Base-by-base conservation (phyloP, 2,329 filamentous ascomycete species). In the Colletotrichum orbiculare region DNA sequence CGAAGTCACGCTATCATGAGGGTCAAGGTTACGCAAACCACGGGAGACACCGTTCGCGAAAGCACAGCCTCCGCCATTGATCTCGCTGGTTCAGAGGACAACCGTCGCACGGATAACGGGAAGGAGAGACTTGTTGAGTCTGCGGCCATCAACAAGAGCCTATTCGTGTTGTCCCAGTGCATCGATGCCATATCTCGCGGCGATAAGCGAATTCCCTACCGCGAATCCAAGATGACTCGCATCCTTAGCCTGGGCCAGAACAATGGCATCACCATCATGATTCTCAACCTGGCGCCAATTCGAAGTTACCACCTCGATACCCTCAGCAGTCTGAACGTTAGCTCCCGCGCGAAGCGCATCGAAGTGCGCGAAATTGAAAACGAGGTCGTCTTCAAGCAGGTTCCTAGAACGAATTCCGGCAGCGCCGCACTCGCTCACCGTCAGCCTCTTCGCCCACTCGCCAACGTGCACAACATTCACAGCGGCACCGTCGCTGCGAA, bases 291-390 rank as follows among this genome's bases (percentile, higher is more conserved):
- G 3, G 93, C 95, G 0, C 94, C 96, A 0, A 85, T 96, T n/a
- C 89, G 92, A 67, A 94, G 92, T 71, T 98, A 97, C 74, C 95
- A 98, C 73, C 85, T 97, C 43, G 95, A 98, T 75, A 97, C 95
- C 0, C 84, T 97, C 6, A 97, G 93, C 78, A 97, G 94, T 68
- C 82, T 98, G 57, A 97, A 97, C 74, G 96, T 98, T 73, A 96
- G 94, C 73, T 97, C 96, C 55, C 87, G 95, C 10, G 96, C 95
- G 33, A 97, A 97, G 82, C 93, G 96, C 73, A 97, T 98, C 70
- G 95, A 98, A 76, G 91, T 97, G 10, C 90, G 93, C 54, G 96
- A 98, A 76, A 92, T 97, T 63, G 95, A 98, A 77, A 98, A 98
- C 73, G 94, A 97, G 73, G 91, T 96, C 4, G 90, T 97, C 45